phyloP scores from a whole-genome alignment of 1,139 yeast genomes.

The Hyphopichia burtonii region DNA sequence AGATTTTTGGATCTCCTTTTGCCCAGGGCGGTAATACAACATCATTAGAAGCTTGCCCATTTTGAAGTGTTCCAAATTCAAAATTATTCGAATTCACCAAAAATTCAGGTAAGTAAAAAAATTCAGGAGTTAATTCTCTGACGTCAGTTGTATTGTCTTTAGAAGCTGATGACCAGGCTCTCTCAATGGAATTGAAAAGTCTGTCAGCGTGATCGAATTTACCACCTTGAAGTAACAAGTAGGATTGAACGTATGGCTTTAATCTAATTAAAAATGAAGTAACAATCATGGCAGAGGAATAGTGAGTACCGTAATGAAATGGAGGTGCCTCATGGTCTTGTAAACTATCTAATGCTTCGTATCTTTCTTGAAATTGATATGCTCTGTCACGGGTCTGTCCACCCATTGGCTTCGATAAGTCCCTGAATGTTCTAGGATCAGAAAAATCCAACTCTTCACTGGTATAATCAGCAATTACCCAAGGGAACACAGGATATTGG shows the following conservation, averaged over 20 bases:
- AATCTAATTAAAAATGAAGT: constrained; percentile 72
- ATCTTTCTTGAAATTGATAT: constrained; percentile 63
- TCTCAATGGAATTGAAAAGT: constrained; percentile 64
- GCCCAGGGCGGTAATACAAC: constrained; percentile 85
- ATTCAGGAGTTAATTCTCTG: constrained; percentile 81
- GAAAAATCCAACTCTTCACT: constrained; percentile 62
- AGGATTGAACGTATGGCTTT: constrained; percentile 78
- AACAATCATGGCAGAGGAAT: constrained; percentile 90
- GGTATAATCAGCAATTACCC: constrained; percentile 81
- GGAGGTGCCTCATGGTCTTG: constrained; percentile 60
- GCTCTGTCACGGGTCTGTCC: constrained; percentile 68
- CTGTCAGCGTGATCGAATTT: constrained; percentile 86
- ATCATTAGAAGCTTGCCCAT: constrained; percentile 55
- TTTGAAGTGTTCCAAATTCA: constrained; percentile 68
- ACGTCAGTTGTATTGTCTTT: constrained; percentile 82
- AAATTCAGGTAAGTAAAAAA: constrained; percentile 77
- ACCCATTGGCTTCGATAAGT: constrained; percentile 86
- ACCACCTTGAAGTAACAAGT: constrained; percentile 77
- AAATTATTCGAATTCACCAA: constrained; percentile 60
- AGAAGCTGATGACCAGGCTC: constrained; percentile 80
- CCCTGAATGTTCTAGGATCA: constrained; percentile 63
- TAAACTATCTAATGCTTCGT: constrained; percentile 60
- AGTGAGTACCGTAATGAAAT: constrained; percentile 89
- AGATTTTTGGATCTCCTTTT: constrained; percentile 65
- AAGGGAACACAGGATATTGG: constrained; percentile 87